Evolutionary conservation across 1,284 basidiomycete species (phyloP), one percentile per base, ranked within the genome.

Genomic region (Moesziomyces antarcticus): DNA sequence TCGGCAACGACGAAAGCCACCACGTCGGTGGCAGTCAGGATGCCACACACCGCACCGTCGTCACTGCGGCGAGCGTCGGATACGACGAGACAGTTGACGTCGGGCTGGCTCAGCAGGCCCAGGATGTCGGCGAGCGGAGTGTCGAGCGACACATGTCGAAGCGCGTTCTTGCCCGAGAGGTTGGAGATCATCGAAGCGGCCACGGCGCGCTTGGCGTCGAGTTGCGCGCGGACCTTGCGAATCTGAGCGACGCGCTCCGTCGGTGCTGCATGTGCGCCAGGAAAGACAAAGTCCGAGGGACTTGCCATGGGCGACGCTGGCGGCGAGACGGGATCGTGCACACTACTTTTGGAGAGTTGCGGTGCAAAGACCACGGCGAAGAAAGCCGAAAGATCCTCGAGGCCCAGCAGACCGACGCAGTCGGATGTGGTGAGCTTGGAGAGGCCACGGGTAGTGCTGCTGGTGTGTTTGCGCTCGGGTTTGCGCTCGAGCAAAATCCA

Each of bases 341-440:
- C 1, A 9, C 42, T 20, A 5, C 10, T n/a, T 35, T 59, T 62
- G 5, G 55, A 48, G 11, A 22, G 35, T 7, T 68, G 50, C n/a
- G 63, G 61, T 13, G 47, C 66, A 18, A 74, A 74, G 11, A 70
- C 57, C 18, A 63, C 35, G 16, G 66, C 59, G 18, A 74, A 65
- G 47, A 74, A 70, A 21, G 62, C 56, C 10, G 66, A 49, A 2
- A 74, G 55, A 41, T 74, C 72, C 42, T 73, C 65, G 6, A 68
- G 61, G 20, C 65, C 47, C 5, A 73, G 61, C n/a, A 73, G 22
- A 6, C 71, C 61, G 22, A 44, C 55, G 37, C 64, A 73, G 8
- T 67, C 56, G 18, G 70, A 64, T 24, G n/a, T 54, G 8, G 27
- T 47, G 13, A 67, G 52, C 42, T 73, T 73, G 41, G 35, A 16